A percentile compares a stretch with the other conserved stretches of the same genome.
Evolutionary conservation across 306 rosid genomes (phyloP).

Genomic region (Trifolium dubium): DNA sequence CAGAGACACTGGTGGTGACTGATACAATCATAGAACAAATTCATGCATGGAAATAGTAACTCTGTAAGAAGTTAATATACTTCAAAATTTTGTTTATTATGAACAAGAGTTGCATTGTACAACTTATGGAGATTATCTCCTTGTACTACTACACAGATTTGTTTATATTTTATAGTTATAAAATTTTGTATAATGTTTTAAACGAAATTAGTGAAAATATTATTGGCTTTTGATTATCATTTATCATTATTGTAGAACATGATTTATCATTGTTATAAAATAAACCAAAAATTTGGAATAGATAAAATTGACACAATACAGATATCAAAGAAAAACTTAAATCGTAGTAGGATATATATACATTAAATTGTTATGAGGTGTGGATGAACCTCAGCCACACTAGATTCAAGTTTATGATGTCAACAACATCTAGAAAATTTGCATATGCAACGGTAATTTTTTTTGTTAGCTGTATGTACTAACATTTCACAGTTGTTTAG

Average conservation of each 20-base stretch:
- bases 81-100: constrained; percentile 23
- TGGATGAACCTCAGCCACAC: neutral
- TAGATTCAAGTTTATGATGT: neutral
- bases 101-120: neutral
- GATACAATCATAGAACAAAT: constrained; percentile 47
- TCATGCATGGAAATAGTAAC: neutral
- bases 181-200: no score
- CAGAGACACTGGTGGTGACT: constrained; percentile 42
- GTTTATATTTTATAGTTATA: neutral
- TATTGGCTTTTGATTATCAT: neutral
- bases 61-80: neutral
- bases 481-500: no score
- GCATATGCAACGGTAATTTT: no score
- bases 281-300: no score
- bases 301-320: no score
- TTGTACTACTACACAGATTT: no score
- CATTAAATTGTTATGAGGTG: neutral
- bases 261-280: no score
- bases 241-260: neutral
- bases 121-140: constrained; percentile 1
- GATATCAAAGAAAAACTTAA: no score
- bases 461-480: no score
- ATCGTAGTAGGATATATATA: no score
- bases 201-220: neutral
- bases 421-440: neutral